These are phyloP conservation scores for Rhodotorula graminis DNA, from an alignment of 768 basidiomycete species.

Conservation along the genomic window DNA sequence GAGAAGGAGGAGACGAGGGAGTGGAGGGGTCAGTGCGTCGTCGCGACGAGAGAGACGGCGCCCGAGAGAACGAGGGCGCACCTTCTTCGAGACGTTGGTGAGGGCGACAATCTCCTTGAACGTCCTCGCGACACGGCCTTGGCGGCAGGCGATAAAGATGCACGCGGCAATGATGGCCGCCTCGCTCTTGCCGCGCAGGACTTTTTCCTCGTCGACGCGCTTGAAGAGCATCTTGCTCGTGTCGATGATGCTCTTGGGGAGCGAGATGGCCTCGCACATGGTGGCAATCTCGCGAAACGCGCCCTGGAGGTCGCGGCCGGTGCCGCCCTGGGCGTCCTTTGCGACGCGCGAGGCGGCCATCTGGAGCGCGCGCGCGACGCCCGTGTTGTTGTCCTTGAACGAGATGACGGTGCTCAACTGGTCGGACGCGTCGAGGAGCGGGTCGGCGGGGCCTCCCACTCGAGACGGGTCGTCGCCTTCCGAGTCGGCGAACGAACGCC, in stretches of 20 bases:
- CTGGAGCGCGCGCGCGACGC: constrained; percentile 84
- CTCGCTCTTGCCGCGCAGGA: constrained; percentile 81
- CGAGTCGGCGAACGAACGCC: constrained; percentile 95
- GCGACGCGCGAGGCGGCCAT: constrained; percentile 71
- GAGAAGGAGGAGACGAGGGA: too few relatives aligned
- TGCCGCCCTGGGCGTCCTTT: constrained; percentile 62
- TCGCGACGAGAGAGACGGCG: constrained; percentile 44
- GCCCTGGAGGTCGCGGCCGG: constrained; percentile 66
- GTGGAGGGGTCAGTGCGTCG: constrained; percentile 50
- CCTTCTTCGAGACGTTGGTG: constrained; percentile 89
- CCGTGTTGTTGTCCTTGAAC: constrained; percentile 90
- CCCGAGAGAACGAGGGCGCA: constrained; percentile 53
- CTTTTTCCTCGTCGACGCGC: constrained; percentile 90
- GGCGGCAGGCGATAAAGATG: constrained; percentile 94
- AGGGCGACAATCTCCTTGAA: constrained; percentile 93
- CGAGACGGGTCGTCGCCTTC: constrained; percentile 99
- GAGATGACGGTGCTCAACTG: constrained; percentile 92
- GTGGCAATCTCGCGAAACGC: constrained; percentile 86
- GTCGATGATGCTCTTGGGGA: constrained; percentile 88
- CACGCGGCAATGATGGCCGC: constrained; percentile 94
- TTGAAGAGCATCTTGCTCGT: constrained; percentile 97
- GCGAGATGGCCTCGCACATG: constrained; percentile 92
- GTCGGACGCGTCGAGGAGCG: constrained; percentile 87
- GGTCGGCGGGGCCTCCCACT: constrained; percentile 94
- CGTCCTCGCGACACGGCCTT: constrained; percentile 89